Base-by-base conservation (phyloP, 192 early-diverging fungal genomes). In the Podila epigama region DNA sequence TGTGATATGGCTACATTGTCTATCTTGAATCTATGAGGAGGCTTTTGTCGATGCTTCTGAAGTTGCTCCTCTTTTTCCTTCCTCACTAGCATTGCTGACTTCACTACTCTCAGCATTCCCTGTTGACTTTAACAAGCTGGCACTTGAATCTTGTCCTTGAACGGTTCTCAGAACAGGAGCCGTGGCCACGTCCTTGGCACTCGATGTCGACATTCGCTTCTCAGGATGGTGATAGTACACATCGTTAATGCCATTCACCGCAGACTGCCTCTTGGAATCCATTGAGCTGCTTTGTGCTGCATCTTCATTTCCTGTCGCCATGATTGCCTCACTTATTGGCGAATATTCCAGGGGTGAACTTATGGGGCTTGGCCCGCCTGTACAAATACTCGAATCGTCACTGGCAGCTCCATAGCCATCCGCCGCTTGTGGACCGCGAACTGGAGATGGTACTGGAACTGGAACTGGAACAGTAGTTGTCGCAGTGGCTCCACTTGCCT, bases 191-290 rank as follows among this genome's bases (percentile, higher is more conserved):
- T 8, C 20, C 2, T 15, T 32, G 22, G 11, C 34, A 11, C 28
- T 58, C 7, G 61, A 25, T 3, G 29, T 27, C 1, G 63, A 58
- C 4, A 2, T 15, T 13, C 13, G 41, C 36, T 67, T 66, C 52
- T 84, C 80, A n/a, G 83, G 80, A 35, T 84, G 83, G 48, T 84
- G 83, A 29, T 84, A 84, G 65, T 84, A 84, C 0, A 75, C 73
- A 12, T 67, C 69, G n/a, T 79, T 68, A 0, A 81, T 41, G 25
- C 66, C 79, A 3, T 69, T 60, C 48, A 77, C 66, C 18, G 79
- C 82, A 57, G 44, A 48, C 40, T 54, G 27, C 15, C 16, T 18
- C 27, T 54, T 2, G 6, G 52, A 32, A 15, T 15, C 29, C 7
- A 16, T 28, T 13, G 58, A 37, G 58, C 54, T 51, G 20, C 12